phyloP scores from a whole-genome alignment of 441 rosid species.

The Hura crepitans region DNA sequence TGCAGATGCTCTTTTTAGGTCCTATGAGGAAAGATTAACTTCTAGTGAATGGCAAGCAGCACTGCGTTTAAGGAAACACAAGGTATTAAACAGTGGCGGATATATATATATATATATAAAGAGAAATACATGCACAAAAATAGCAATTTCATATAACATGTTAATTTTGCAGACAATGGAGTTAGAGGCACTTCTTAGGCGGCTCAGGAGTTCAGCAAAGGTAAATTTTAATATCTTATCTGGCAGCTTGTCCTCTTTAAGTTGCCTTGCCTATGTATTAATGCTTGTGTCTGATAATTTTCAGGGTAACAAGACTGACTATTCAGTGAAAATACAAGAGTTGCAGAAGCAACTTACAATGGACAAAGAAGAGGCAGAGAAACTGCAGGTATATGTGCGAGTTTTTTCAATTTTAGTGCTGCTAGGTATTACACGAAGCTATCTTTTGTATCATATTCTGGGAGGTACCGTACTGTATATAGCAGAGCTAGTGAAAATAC shows the following conservation, averaged over 20 bases:
- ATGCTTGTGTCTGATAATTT: conserved; percentile 14
- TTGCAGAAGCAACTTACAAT: conserved; percentile 81
- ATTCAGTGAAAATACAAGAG: conserved; percentile 76
- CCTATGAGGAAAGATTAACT: conserved; percentile 84
- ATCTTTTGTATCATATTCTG: not conserved
- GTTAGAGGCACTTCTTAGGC: conserved; percentile 68
- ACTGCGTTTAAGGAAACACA: conserved; percentile 80
- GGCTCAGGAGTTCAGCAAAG: conserved; percentile 63
- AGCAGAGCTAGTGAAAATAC: not conserved
- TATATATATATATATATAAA: too few species aligned
- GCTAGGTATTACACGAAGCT: not conserved
- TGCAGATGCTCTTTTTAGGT: conserved; percentile 87
- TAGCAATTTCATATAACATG: conserved; percentile 10
- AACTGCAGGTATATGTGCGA: conserved; percentile 54
- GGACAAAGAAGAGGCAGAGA: conserved; percentile 89
- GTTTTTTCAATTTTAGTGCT: conserved; percentile 2
- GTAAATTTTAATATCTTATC: conserved; percentile 32
- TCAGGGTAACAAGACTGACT: conserved; percentile 81
- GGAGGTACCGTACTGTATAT: not conserved
- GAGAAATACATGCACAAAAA: not conserved
- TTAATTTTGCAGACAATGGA: conserved; percentile 55
- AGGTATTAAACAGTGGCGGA: conserved; percentile 53
- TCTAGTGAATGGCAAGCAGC: conserved; percentile 99
- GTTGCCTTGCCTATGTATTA: conserved; percentile 10
- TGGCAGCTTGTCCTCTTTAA: not conserved